Evolutionary conservation across 2,329 filamentous ascomycete species (phyloP).

Genomic region (Alternaria longipes): DNA sequence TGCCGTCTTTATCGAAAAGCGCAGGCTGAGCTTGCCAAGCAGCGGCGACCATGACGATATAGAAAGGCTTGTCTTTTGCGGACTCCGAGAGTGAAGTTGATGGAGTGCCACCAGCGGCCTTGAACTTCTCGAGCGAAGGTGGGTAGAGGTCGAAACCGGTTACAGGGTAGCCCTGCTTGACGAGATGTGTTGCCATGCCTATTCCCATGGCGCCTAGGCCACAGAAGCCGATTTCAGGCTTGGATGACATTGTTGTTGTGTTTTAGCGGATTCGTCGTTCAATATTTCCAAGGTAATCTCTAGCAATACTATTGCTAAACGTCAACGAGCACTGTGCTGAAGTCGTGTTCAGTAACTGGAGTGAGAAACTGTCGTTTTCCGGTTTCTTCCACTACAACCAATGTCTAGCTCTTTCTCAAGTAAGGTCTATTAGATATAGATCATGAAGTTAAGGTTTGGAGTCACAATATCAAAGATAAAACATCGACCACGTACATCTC

Average conservation of each 20-base stretch:
- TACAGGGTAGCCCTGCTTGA: conserved; percentile 72
- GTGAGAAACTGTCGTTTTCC: no score
- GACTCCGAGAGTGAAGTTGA: conserved; percentile 69
- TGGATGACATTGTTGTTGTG: conserved; percentile 43
- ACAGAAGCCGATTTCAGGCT: conserved; percentile 69
- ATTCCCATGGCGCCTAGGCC: conserved; percentile 85
- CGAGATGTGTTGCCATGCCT: conserved; percentile 79
- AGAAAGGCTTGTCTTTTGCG: conserved; percentile 67
- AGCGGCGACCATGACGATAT: conserved; percentile 80
- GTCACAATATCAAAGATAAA: background rate
- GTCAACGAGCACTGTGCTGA: background rate
- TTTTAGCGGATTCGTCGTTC: background rate
- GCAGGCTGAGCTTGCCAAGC: conserved; percentile 73
- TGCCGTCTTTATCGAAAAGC: conserved; percentile 67
- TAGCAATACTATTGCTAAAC: background rate
- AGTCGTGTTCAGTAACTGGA: background rate
- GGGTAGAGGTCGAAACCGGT: conserved; percentile 76
- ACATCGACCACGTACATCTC: background rate
- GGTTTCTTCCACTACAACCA: background rate
- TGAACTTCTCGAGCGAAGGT: conserved; percentile 72
- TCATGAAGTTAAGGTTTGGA: background rate
- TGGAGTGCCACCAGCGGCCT: conserved; percentile 67
- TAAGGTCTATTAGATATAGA: background rate
- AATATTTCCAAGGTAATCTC: background rate
- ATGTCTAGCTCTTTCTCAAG: background rate